Base-by-base conservation (phyloP, 352 stramenopile species). In the Phytophthora nicotianae region DNA sequence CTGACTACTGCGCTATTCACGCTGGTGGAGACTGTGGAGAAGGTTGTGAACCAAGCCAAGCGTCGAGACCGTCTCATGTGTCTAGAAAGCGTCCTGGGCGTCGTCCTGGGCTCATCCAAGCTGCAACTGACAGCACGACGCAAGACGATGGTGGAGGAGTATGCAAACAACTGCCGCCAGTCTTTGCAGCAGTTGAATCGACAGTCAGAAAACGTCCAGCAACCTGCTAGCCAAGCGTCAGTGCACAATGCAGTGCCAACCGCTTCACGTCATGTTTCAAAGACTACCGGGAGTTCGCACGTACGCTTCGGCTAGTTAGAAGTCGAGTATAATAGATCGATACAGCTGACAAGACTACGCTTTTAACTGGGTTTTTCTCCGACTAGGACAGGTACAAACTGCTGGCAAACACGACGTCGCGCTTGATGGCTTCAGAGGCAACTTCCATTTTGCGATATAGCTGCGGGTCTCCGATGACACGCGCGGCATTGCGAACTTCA, bases 401-500 rank as follows among this genome's bases (percentile, higher is more conserved):
- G 43, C 91, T 97, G 11, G 95, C 94, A 78, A 99, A 99, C 11
- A 99, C 94, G 50, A 99, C 98, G 68, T 99, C 97, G 33, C 97
- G 82, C 69, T 99, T 99, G 65, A 99, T 99, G 3, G 91, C 81
- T 63, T 98, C 86, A 43, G 91, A 98, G 3, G 96, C 97, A 38
- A 96, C 90, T 74, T 99, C 97, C 94, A 99, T 98, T 75, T 99
- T 99, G 43, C 90, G 77, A 63, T 98, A 98, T 5, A 99, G 79
- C 1, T 91, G 93, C 13, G 96, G 95, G 62, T 99, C 97, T n/a
- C 97, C 97, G 32, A 91, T 94, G 16, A 92, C 92, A 21, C 95
- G 84, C 47, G 97, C 95, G 48, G 96, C 97, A 65, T 98, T 99
- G 60, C 95, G 78, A 16, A 99, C 95, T 86, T 99, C 97, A 49